Conservation (phyloP, 805 yeast species). For the Metschnikowia santaceciliae region DNA sequence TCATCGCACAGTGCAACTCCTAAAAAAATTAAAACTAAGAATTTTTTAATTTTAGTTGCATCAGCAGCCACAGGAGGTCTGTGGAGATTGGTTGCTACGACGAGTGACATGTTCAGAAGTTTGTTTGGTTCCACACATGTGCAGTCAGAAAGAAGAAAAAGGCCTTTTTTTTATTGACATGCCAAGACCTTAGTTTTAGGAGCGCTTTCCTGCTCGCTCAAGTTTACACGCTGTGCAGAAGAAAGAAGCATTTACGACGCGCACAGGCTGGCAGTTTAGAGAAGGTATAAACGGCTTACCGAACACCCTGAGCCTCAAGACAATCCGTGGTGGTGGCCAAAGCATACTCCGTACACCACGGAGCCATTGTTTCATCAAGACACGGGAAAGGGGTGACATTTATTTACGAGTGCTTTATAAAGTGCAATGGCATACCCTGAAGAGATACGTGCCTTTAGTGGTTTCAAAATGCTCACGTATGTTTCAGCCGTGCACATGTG, state of each 20-base stretch:
- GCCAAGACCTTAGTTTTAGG: not conserved
- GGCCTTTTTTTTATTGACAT: not conserved
- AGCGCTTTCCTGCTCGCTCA: not conserved
- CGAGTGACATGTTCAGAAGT: not conserved
- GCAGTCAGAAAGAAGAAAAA: not conserved
- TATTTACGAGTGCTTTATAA: not conserved
- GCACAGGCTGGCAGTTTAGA: not conserved
- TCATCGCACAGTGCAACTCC: not conserved
- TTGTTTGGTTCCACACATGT: not conserved
- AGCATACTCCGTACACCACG: not conserved
- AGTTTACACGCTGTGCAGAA: not conserved
- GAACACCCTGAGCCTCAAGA: not conserved
- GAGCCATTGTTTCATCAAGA: not conserved
- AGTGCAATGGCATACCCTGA: not conserved
- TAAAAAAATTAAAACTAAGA: not conserved
- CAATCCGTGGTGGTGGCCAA: not conserved
- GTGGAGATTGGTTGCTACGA: not conserved
- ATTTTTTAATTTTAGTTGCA: no score
- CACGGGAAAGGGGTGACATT: not conserved
- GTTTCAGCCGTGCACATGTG: conserved; percentile 1
- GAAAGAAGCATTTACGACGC: conserved; percentile 4
- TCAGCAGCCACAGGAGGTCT: no score
- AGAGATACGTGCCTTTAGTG: no score
- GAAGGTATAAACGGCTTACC: conserved; percentile 2
- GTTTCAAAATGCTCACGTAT: not conserved